Base-by-base conservation (phyloP, 208 protist genomes). In the Phytomonas sp. region DNA sequence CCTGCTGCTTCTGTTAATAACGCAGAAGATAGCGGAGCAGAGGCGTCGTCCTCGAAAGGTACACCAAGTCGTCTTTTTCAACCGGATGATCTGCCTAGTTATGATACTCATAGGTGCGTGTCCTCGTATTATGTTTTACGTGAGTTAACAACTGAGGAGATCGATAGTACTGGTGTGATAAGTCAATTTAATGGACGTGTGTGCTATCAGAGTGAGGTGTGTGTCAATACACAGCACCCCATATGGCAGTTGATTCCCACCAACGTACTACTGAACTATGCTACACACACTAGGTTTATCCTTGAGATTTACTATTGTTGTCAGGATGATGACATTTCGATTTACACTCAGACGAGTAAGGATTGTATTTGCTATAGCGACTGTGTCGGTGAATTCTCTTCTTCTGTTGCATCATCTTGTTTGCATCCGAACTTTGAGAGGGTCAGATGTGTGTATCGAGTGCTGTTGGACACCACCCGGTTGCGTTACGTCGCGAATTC, bases 181-280 rank as follows among this genome's bases (percentile, higher is more conserved):
- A 56, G 20, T 17, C 46, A 56, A 56, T 26, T 4, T 7, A 56
- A 56, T 46, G 33, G 31, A 53, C 34, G 63, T 20, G 75, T 70
- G 30, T 60, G 74, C 5, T 82, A 85, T 68, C 72, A 66, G 26
- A 85, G 81, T 66, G 78, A 83, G 74, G 73, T 81, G 31, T 73
- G 53, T 37, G 40, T 31, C 63, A 68, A 67, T n/a, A 83, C 81
- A 28, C 81, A 75, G 37, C 75, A 83, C 53, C 81, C 81, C 13
- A 71, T 68, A 51, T 87, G 81, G 81, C 72, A 60, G 20, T 33
- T 65, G 56, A 67, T 87, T 33, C 81, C 81, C 15, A 56, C 60
- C 15, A 15, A 64, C 20, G 67, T 78, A 5, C 13, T 51, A 32
- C 11, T 51, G 36, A 56, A 37, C 33, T 30, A 32, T 17, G 64